Conservation (phyloP, 306 rosid genomes). For the Prunus davidiana region DNA sequence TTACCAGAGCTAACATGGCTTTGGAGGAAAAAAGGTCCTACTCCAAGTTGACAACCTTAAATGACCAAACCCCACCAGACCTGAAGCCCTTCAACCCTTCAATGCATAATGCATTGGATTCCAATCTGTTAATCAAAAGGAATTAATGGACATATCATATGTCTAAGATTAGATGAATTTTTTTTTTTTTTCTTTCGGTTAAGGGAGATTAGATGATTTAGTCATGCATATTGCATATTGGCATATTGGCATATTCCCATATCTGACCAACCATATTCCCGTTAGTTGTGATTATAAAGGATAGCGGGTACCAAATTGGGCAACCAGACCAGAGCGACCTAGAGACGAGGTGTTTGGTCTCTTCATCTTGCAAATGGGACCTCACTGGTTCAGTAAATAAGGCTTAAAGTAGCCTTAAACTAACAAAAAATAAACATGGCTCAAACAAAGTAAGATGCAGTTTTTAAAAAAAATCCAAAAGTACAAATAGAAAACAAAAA, state of each 20-base stretch:
- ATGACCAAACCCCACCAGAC: too few relatives aligned
- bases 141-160: conserved; percentile 40
- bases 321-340: conserved; percentile 43
- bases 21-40: not conserved
- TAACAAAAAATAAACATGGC: too few relatives aligned
- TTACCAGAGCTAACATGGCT: conserved; percentile 9
- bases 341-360: too few relatives aligned
- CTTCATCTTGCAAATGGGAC: too few relatives aligned
- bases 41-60: conserved; percentile 16
- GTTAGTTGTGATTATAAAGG: conserved; percentile 19
- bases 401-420: too few relatives aligned
- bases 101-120: not conserved
- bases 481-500: too few relatives aligned
- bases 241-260: conserved; percentile 27
- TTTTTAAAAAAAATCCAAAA: too few relatives aligned
- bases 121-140: conserved; percentile 5
- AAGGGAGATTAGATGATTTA: conserved; percentile 5
- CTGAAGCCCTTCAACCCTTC: too few relatives aligned
- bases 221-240: too few relatives aligned
- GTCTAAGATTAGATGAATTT: conserved; percentile 16
- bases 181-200: too few relatives aligned
- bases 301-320: conserved; percentile 38
- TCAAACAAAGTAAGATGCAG: too few relatives aligned
- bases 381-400: too few relatives aligned
- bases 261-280: conserved; percentile 31